These are phyloP conservation scores for Trichoderma polysporum DNA, from an alignment of 2,329 filamentous ascomycete genomes.

Conservation along the genomic window DNA sequence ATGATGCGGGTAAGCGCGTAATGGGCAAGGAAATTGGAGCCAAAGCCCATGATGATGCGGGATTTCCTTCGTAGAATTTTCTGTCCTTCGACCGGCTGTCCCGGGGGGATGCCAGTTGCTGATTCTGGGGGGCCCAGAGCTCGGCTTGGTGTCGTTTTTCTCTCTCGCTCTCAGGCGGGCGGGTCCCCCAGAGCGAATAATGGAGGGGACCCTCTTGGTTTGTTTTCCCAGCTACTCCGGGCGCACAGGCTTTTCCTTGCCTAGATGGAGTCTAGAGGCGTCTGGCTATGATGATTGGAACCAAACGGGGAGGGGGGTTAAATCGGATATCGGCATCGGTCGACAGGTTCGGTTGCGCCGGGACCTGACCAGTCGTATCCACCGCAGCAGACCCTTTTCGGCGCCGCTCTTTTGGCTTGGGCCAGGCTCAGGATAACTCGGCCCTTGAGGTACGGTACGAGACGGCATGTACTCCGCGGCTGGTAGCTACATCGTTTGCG, in stretches of 20 bases:
- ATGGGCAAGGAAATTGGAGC: not conserved
- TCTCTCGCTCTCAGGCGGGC: slow-evolving; percentile 5
- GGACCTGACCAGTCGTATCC: slow-evolving; percentile 18
- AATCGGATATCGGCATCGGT: slow-evolving; percentile 20
- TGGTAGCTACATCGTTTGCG: not conserved
- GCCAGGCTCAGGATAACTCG: slow-evolving; percentile 8
- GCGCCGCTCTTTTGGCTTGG: slow-evolving; percentile 14
- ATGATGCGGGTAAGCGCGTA: slow-evolving; percentile 15
- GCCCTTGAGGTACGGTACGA: not conserved
- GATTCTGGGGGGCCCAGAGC: not conserved
- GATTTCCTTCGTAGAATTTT: slow-evolving; percentile 19
- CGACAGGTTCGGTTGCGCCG: slow-evolving; percentile 20
- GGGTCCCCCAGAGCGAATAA: slow-evolving; percentile 1
- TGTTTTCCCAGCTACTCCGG: slow-evolving; percentile 12
- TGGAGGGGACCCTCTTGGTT: not conserved
- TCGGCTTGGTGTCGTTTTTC: not conserved
- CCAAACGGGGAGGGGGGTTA: slow-evolving; percentile 10
- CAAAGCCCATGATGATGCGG: not conserved
- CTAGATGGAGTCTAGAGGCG: slow-evolving; percentile 1
- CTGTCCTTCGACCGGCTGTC: slow-evolving; percentile 14
- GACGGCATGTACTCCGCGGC: not conserved
- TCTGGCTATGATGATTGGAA: not conserved
- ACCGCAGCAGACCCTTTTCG: slow-evolving; percentile 4
- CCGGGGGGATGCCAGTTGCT: slow-evolving; percentile 12
- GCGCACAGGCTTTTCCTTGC: slow-evolving; percentile 13